Evolutionary conservation across 2,329 filamentous ascomycete species (phyloP).

Genomic region (Canariomyces notabilis): DNA sequence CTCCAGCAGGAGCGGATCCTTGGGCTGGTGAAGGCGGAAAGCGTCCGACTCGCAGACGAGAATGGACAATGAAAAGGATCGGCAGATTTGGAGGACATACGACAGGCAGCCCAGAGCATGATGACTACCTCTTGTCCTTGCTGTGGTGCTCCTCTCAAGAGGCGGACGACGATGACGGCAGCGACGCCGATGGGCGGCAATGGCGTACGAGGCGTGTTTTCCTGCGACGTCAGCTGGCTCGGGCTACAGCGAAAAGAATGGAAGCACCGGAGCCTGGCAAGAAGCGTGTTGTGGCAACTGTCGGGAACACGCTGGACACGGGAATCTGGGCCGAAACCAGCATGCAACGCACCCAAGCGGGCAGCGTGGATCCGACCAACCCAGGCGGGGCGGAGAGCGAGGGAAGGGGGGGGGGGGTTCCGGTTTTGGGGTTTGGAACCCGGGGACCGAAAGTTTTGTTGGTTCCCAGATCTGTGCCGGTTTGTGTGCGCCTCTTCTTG

Average conservation of each 20-base stretch:
- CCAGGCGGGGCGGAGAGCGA: neutral
- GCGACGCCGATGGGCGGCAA: neutral
- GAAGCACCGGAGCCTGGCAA: neutral
- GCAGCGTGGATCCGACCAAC: neutral
- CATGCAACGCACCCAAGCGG: neutral
- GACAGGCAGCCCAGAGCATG: slow-evolving; percentile 2
- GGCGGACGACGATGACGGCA: neutral
- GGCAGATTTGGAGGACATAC: neutral
- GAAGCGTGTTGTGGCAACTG: slow-evolving; percentile 2
- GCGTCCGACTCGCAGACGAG: neutral
- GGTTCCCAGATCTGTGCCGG: slow-evolving; percentile 1
- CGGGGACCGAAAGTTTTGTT: slow-evolving; percentile 1
- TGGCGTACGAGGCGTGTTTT: slow-evolving; percentile 16
- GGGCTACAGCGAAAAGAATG: neutral
- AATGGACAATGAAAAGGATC: neutral
- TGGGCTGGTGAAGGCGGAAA: neutral
- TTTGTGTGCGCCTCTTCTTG: neutral
- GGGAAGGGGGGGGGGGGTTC: too few species aligned
- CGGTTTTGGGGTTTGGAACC: too few species aligned
- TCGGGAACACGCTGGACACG: neutral
- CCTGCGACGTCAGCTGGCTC: slow-evolving; percentile 4
- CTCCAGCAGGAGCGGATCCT: slow-evolving; percentile 3
- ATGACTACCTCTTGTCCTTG: too few species aligned
- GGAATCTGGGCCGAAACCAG: neutral
- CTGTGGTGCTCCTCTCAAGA: too few species aligned